Evolutionary conservation across 768 basidiomycete genomes (phyloP), one percentile per base, ranked within the genome.

Genomic region (Ramaria sp.): DNA sequence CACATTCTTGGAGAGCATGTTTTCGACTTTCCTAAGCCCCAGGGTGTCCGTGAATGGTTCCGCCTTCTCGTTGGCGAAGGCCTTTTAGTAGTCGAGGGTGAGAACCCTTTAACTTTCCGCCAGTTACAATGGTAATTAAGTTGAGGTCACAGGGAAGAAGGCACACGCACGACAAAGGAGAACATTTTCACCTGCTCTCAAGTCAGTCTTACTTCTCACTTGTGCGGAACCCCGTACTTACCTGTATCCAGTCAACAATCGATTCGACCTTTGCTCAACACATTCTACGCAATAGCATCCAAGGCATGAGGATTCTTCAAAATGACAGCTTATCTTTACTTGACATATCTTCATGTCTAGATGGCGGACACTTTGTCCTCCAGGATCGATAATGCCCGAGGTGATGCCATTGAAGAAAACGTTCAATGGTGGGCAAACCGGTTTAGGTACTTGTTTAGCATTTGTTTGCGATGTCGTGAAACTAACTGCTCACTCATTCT

Each of bases 11-110:
- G 73, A 27, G 77, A 80, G 60, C 73, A 71, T 12, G 71, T 73
- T 0, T 82, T 82, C 61, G 67, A 66, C 34, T 82, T 83, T 59
- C 81, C 81, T 3, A 83, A 83, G 64, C 78, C 81, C 8, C 65
- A 70, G 47, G 81, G 82, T 22, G 81, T 81, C 18, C 73, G 81
- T 56, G 74, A 73, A 15, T 83, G 82, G 82, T 83, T 83, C 61
- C 71, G 71, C 55, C 75, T 75, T 30, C 73, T 79, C 1, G 69
- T 81, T 5, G 82, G 82, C 12, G 73, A 81, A 64, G 81, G 82
- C 20, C 77, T 83, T 54, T 75, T 83, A 22, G 82, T 79, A 76
- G 72, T 81, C 10, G 82, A 83, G 75, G 82, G 81, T 76, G 50
- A 41, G 44, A 7, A 15, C 16, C 5, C 5, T 51, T 9, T 18